Base-by-base conservation (phyloP, 208 protist genomes). In the Tetramitus jugosus region DNA sequence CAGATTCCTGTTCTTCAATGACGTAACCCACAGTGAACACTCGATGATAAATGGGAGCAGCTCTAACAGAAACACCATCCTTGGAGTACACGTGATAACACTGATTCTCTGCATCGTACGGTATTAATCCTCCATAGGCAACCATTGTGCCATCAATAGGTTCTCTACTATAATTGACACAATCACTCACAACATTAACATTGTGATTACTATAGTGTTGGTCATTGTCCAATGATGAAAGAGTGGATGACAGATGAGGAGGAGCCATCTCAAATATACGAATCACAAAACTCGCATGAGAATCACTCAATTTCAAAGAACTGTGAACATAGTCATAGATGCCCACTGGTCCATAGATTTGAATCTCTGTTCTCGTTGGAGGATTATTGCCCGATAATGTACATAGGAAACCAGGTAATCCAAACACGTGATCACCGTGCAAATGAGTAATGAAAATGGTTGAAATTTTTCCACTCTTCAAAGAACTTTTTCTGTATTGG, bases 371-470 rank as follows among this genome's bases (percentile, higher is more conserved):
- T 74, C 67, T 74, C 33, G 39, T 53, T 23, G 23, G 42, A 23
- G 67, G 67, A 53, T 74, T 74, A 53, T 74, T 74, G 2, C 67
- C 67, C 13, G 39, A 49, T 6, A 77, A 23, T 40, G 68, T 76
- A 45, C 78, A 81, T 31, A 81, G 60, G 1, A 81, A 43, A 31
- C 78, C 78, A 45, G 78, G 78, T 33, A 81, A 39, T 26, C 78
- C 78, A 60, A 49, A 81, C 0, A 29, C 0, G 29, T 81, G 78
- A 45, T 81, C 78, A 26, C 78, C 79, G 67, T 81, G 79, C n/a
- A 81, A 43, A 42, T 81, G 79, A 31, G 79, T 81, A 31, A 81
- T 60, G n/a, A 81, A 81, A 31, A 81, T 81, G 2, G 26, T 60
- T 20, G 39, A n/a, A 23, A 81, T 56, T 64, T 76, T 78, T 4